Evolutionary conservation across 2,329 filamentous ascomycete genomes (phyloP), one percentile per base, ranked within the genome.

Genomic region (Epichloe sp.): DNA sequence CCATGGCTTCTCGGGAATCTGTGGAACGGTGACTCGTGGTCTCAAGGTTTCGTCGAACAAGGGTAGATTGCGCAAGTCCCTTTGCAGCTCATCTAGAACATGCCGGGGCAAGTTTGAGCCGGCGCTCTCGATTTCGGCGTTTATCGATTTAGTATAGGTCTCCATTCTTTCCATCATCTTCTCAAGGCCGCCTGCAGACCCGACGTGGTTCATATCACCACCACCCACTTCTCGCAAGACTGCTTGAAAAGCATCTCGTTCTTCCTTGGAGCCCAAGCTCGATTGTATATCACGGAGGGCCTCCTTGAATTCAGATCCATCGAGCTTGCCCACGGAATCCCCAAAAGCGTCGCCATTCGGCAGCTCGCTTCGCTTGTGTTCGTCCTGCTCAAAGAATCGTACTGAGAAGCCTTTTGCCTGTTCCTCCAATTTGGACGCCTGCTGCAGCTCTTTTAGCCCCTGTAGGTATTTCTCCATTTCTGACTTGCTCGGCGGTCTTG

Each of bases 351-450:
- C 62, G 46, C 69, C 62, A 52, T 64, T 58, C 10, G 57, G 55
- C 17, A 77, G 60, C 55, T 68, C 66, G 15, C 61, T 67, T 12
- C 73, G 57, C 7, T 59, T 57, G 34, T 62, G 56, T 3, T 65
- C 63, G 14, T 67, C 66, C 58, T 77, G 70, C 50, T 79, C 73
- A 54, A 75, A 79, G 58, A 69, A 77, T 8, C 69, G 67, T 11
- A 77, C 66, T 3, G 64, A 62, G 37, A 63, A 65, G 15, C 60
- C 53, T 5, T 54, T 49, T n/a, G 48, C 52, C 1, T 48, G 38
- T 6, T 58, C 46, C 8, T 60, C 49, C 11, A 53, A 47, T 12
- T 58, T 55, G 11, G 55, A 55, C 1, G 56, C 46, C 21, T 54
- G 53, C 26, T 58, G 58, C 26, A 66, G 50, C 3, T 58, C 57